phyloP scores from a whole-genome alignment of 805 yeast species.

The Metschnikowia koreensis region DNA sequence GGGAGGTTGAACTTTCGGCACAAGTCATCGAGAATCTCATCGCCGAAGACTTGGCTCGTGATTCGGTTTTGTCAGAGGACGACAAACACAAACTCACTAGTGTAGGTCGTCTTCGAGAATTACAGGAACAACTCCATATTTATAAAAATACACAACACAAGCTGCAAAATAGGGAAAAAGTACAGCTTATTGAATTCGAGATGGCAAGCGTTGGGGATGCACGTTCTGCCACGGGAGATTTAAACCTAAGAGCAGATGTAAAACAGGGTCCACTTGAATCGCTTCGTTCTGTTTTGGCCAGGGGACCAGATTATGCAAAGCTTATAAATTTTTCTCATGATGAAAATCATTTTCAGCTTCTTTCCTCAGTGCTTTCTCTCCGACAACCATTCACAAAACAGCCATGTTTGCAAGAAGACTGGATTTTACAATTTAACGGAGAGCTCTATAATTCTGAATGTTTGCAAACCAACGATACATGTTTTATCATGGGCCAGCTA shows the following conservation, averaged over 20 bases:
- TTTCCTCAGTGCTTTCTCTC: slow-evolving; percentile 76
- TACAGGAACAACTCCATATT: slow-evolving; percentile 22
- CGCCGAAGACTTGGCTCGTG: slow-evolving; percentile 6
- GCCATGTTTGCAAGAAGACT: slow-evolving; percentile 46
- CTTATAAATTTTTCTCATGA: slow-evolving; percentile 14
- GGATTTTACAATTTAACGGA: slow-evolving; percentile 79
- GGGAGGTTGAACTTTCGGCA: not conserved
- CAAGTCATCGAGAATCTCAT: slow-evolving; percentile 9
- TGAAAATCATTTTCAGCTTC: slow-evolving; percentile 30
- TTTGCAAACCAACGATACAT: slow-evolving; percentile 58
- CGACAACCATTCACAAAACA: slow-evolving; percentile 78
- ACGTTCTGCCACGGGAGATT: not conserved
- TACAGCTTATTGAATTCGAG: slow-evolving; percentile 4
- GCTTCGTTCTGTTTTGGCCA: slow-evolving; percentile 32
- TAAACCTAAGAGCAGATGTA: not conserved
- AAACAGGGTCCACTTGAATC: not conserved
- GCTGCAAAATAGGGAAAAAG: slow-evolving; percentile 15
- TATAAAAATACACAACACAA: slow-evolving; percentile 23
- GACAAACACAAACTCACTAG: slow-evolving; percentile 30
- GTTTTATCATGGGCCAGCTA: slow-evolving; percentile 45
- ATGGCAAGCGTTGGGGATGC: slow-evolving; percentile 6
- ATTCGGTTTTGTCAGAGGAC: slow-evolving; percentile 3
- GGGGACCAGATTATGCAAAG: slow-evolving; percentile 63
- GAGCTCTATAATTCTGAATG: slow-evolving; percentile 73
- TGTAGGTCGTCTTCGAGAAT: slow-evolving; percentile 25